Conservation (phyloP, 129 eudicot species). For the Scalesia atractyloides region DNA sequence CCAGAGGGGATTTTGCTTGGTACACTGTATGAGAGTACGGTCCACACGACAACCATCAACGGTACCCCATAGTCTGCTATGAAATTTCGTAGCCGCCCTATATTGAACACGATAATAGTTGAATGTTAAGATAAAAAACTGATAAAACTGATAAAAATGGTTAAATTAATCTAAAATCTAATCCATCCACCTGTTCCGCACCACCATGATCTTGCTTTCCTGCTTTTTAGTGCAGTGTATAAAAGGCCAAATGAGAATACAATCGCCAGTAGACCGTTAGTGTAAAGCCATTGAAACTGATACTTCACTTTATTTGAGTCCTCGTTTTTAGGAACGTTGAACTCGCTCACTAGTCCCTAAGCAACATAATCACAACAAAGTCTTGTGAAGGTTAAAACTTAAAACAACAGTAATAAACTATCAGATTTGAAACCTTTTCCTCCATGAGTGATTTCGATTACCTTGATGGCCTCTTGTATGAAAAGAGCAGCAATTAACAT, state of each 20-base stretch:
- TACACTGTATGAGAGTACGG: slow-evolving; percentile 46
- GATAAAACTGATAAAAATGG: background rate
- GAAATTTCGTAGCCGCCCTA: slow-evolving; percentile 44
- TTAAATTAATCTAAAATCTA: background rate
- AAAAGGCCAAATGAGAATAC: slow-evolving; percentile 59
- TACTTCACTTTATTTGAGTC: slow-evolving; percentile 25
- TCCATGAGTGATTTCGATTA: background rate
- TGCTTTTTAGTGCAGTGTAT: slow-evolving; percentile 52
- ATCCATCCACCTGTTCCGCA: slow-evolving; percentile 45
- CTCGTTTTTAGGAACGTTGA: slow-evolving; percentile 46
- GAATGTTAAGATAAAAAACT: slow-evolving; percentile 10
- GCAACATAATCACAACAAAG: background rate
- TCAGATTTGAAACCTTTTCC: background rate
- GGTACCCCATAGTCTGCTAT: slow-evolving; percentile 64
- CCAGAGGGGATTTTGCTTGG: slow-evolving; percentile 52
- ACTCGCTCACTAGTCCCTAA: slow-evolving; percentile 61
- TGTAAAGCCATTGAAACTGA: slow-evolving; percentile 63
- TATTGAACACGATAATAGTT: background rate
- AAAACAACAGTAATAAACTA: slow-evolving; percentile 2
- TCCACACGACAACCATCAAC: slow-evolving; percentile 52
- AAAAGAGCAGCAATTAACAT: slow-evolving; percentile 62
- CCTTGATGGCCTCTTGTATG: slow-evolving; percentile 55
- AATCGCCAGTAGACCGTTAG: slow-evolving; percentile 53
- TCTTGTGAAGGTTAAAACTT: slow-evolving; percentile 13
- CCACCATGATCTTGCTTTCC: slow-evolving; percentile 69